Percentiles rank a stretch among this genome's conserved stretches.
phyloP scores from a whole-genome alignment of 805 yeast genomes.

The Candida michaelii region DNA sequence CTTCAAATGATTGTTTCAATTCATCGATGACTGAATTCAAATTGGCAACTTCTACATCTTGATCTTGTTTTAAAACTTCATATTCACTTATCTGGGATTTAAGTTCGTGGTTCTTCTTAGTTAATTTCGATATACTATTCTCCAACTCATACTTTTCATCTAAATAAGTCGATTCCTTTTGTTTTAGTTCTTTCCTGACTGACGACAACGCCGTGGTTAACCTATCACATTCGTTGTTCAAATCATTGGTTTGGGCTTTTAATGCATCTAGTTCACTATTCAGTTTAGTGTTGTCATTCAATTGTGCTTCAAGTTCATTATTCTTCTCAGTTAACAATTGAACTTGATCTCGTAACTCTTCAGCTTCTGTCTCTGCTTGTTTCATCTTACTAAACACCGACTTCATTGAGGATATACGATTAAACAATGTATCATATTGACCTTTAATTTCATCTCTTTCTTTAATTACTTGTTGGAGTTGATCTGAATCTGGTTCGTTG shows the following conservation, averaged over 20 bases:
- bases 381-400: conserved; percentile 71
- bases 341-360: conserved; percentile 47
- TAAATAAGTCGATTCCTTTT: conserved; percentile 33
- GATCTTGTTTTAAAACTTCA: conserved; percentile 37
- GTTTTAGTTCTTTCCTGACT: conserved; percentile 37
- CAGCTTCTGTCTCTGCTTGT: conserved; percentile 63
- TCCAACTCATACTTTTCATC: conserved; percentile 43
- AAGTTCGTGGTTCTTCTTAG: conserved; percentile 41
- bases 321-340: conserved; percentile 27
- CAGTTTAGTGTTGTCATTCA: conserved; percentile 12
- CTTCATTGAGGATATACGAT: conserved; percentile 71
- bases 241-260: conserved; percentile 32
- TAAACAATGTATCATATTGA: conserved; percentile 61
- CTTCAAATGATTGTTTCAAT: conserved; percentile 39
- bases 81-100: conserved; percentile 42
- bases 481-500: not conserved
- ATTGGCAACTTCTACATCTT: conserved; percentile 41
- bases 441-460: conserved; percentile 60
- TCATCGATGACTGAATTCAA: conserved; percentile 43
- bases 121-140: conserved; percentile 36
- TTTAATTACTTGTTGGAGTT: conserved; percentile 25
- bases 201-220: conserved; percentile 40
- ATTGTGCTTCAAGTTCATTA: conserved; percentile 19
- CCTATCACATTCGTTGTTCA: conserved; percentile 57
- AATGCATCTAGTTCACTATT: conserved; percentile 17